Evolutionary conservation across 2,329 filamentous ascomycete genomes (phyloP), one percentile per base, ranked within the genome.

Genomic region (Sphaceloma murrayae): DNA sequence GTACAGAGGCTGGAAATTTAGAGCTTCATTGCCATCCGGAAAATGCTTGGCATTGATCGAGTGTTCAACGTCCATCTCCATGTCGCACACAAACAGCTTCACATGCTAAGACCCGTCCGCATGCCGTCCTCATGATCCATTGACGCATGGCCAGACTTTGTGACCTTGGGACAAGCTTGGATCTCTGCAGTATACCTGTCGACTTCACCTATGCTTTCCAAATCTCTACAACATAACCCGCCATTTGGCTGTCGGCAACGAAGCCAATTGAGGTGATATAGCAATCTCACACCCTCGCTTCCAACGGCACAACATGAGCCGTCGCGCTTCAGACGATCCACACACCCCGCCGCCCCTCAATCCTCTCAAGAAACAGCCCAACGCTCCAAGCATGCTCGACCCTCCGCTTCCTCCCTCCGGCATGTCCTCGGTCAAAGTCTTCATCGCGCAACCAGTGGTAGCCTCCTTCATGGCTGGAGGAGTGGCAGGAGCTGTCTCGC

Each of bases 381-480:
- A 47, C 32, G 43, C 45, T 14, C 39, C 49, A 13, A 30, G 26
- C 24, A 48, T 45, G 39, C 29, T 45, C 14, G 29, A 24, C 8
- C 24, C 36, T 11, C 47, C 45, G 5, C 24, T 46, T 30, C 39
- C 46, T 11, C 47, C 53, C 7, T 31, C 33, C 5, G 40, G 48
- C 10, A 17, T 50, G 27, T 34, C 47, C 34, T 47, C 33, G 24
- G 43, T 59, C 22, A 51, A 49, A 17, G 51, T 52, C 27, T 61
- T 57, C 48, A 48, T 95, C 50, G 82, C 87, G 7, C 83, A 94
- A 51, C 88, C 89, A 3, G 80, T 95, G 29, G 68, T 87, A 24
- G 89, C 91, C 31, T 88, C 91, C 24, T 98, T 98, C 59, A 82
- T 93, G 57, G 91, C 86, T 21, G 91, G 91, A 49, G 91, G 91